Evolutionary conservation across 148 eudicot genomes (phyloP).

Genomic region (Polygonum maritimum): DNA sequence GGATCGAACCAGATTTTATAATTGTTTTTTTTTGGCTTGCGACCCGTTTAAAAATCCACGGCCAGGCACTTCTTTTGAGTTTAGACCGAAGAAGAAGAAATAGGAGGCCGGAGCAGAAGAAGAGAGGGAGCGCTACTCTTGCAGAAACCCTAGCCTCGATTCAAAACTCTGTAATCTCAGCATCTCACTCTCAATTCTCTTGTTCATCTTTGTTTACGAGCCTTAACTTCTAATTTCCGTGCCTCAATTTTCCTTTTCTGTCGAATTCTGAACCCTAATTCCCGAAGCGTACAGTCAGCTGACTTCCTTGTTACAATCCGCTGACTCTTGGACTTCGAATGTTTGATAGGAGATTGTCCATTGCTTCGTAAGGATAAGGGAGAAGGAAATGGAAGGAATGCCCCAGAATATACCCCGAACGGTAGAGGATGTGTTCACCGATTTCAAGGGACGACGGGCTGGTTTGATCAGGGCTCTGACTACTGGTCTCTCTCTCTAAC

Average conservation of each 20-base stretch:
- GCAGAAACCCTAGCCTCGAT: constrained; percentile 8
- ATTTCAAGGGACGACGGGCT: constrained; percentile 63
- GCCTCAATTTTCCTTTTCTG: background rate
- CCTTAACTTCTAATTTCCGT: background rate
- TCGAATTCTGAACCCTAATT: constrained; percentile 4
- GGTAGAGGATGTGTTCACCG: constrained; percentile 58
- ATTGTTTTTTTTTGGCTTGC: background rate
- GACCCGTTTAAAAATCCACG: background rate
- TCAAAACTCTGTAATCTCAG: background rate
- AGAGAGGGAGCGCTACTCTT: background rate
- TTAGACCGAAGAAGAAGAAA: background rate
- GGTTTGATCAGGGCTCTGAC: constrained; percentile 72
- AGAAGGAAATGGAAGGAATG: constrained; percentile 28
- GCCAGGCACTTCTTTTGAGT: background rate
- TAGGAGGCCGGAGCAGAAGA: background rate
- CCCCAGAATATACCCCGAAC: constrained; percentile 42
- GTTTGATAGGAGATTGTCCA: background rate
- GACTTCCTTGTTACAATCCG: background rate
- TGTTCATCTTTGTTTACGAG: background rate
- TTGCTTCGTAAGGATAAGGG: constrained; percentile 1
- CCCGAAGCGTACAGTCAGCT: background rate
- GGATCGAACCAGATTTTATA: background rate
- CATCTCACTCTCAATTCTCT: background rate
- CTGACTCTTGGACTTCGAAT: background rate
- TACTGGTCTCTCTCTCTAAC: constrained; percentile 22